Conservation (phyloP, 176 grass and related monocot species). For the Oropetium thomaeum region DNA sequence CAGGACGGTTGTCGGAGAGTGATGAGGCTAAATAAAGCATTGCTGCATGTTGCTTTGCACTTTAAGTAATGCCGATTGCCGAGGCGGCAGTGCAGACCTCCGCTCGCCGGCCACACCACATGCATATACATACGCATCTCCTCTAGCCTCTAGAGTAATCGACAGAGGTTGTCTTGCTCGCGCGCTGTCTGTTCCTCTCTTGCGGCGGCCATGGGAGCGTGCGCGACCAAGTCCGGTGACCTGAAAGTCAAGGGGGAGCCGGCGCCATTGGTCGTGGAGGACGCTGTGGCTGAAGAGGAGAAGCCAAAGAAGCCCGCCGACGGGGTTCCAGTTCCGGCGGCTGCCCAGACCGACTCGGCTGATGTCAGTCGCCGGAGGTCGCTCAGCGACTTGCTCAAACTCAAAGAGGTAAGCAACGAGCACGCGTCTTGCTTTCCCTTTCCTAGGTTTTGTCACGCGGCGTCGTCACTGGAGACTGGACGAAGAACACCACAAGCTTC, state of each 20-base stretch:
- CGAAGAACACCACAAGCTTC: background rate
- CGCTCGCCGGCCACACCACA: background rate
- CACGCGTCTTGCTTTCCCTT: background rate
- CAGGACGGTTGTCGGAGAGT: slow-evolving; percentile 17
- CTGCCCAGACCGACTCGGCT: slow-evolving; percentile 9
- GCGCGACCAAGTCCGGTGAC: slow-evolving; percentile 49
- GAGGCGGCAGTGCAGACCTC: background rate
- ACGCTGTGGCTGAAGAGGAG: slow-evolving; percentile 9
- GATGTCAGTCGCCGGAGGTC: slow-evolving; percentile 46
- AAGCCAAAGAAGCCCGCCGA: slow-evolving; percentile 8
- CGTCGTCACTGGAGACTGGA: background rate
- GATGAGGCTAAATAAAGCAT: background rate
- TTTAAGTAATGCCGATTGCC: slow-evolving; percentile 22
- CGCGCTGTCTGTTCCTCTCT: background rate
- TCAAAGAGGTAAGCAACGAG: slow-evolving; percentile 33
- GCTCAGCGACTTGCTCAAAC: slow-evolving; percentile 47
- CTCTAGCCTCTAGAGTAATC: background rate
- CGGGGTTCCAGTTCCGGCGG: background rate
- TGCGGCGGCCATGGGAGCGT: slow-evolving; percentile 41
- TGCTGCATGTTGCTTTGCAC: background rate
- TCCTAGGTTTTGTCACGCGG: background rate
- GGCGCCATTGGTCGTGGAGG: slow-evolving; percentile 22
- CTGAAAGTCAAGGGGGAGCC: slow-evolving; percentile 38
- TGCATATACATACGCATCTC: background rate
- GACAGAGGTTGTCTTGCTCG: background rate